Evolutionary conservation across 495 filamentous ascomycete species (phyloP).

Genomic region (Pyrenula aspistea): DNA sequence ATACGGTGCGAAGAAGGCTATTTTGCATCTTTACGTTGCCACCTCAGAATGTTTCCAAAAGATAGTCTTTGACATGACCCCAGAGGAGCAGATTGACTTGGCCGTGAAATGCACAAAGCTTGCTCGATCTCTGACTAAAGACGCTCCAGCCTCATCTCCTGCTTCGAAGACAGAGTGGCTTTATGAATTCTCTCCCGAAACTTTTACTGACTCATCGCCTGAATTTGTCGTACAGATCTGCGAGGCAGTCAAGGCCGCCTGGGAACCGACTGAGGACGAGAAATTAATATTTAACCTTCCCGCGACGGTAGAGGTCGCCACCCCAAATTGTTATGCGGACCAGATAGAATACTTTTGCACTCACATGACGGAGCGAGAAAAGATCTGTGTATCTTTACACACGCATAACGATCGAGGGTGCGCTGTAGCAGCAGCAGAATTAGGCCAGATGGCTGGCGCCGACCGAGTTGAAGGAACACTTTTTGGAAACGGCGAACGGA

Average conservation of each 20-base stretch:
- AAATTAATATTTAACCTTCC: conserved; percentile 97
- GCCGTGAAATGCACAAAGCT: conserved; percentile 80
- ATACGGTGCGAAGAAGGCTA: conserved; percentile 85
- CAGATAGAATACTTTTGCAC: conserved; percentile 94
- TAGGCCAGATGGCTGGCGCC: conserved; percentile 96
- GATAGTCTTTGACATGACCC: conserved; percentile 79
- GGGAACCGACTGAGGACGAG: conserved; percentile 70
- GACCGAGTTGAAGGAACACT: conserved; percentile 90
- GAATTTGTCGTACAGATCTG: conserved; percentile 79
- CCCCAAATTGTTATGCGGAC: conserved; percentile 93
- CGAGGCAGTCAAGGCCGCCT: conserved; percentile 91
- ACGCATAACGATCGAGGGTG: conserved; percentile 94
- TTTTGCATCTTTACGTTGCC: conserved; percentile 92
- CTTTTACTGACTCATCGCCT: conserved; percentile 81
- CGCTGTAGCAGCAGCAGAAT: conserved; percentile 75
- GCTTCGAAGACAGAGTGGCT: conserved; percentile 68
- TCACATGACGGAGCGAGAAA: conserved; percentile 65
- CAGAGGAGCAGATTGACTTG: conserved; percentile 68
- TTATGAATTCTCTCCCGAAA: conserved; percentile 94
- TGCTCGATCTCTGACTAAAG: conserved; percentile 86
- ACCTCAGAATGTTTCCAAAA: conserved; percentile 87
- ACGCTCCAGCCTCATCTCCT: conserved; percentile 55
- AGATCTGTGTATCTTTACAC: conserved; percentile 74
- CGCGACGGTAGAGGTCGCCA: conserved; percentile 91
- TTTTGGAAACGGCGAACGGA: conserved; percentile 92